A percentile compares a stretch with the other conserved stretches of the same genome.
phyloP scores from a whole-genome alignment of 1,284 basidiomycete genomes.

The Anthracocystis panici-leucophaei region DNA sequence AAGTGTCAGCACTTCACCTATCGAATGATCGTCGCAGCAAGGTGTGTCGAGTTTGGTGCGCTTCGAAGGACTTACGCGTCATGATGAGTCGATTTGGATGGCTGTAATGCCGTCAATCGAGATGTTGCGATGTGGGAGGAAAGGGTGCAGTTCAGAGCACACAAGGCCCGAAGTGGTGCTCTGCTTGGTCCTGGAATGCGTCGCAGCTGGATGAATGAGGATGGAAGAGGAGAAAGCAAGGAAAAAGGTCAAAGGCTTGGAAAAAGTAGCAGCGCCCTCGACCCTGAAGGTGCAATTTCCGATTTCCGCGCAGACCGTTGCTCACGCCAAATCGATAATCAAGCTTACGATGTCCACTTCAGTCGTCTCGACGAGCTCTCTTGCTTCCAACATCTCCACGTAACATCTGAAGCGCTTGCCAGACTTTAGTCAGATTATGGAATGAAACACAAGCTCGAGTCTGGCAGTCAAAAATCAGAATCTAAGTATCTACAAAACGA shows the following conservation, averaged over 20 bases:
- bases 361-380: too few relatives aligned
- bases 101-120: not conserved
- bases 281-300: too few relatives aligned
- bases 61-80: not conserved
- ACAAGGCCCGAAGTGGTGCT: not conserved
- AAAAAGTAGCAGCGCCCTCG: too few relatives aligned
- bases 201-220: not conserved
- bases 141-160: slow-evolving; percentile 7
- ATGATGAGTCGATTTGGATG: not conserved
- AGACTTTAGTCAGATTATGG: too few relatives aligned
- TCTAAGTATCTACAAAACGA: too few relatives aligned
- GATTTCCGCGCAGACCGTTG: too few relatives aligned
- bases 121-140: not conserved
- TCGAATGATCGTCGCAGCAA: not conserved
- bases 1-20: not conserved
- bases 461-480: too few relatives aligned
- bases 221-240: not conserved
- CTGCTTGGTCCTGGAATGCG: slow-evolving; percentile 4
- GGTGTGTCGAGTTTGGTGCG: not conserved
- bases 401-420: too few relatives aligned
- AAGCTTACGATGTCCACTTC: too few relatives aligned
- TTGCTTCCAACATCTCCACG: too few relatives aligned
- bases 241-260: not conserved
- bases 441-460: too few relatives aligned
- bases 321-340: too few relatives aligned